These are phyloP conservation scores for Clonostachys byssicola DNA, from an alignment of 2,329 filamentous ascomycete genomes.

Conservation along the genomic window DNA sequence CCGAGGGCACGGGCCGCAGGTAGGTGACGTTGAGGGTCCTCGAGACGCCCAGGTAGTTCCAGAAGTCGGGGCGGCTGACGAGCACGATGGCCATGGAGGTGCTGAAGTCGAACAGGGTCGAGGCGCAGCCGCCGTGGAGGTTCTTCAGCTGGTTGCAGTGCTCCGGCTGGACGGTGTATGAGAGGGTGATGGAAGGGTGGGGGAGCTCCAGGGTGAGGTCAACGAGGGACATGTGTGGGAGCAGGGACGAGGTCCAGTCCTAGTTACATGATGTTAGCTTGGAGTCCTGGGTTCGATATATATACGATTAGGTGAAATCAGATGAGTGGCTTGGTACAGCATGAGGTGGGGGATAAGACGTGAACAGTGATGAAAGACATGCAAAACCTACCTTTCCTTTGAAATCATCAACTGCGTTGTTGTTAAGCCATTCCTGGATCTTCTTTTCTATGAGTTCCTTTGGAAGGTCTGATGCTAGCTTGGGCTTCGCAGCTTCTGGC, in stretches of 20 bases:
- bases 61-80: conserved; percentile 54
- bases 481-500: no score
- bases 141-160: conserved; percentile 51
- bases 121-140: conserved; percentile 59
- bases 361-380: no score
- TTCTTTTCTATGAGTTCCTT: no score
- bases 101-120: conserved; percentile 64
- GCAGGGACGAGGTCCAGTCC: conserved; percentile 39
- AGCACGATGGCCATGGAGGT: conserved; percentile 56
- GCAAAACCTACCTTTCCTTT: no score
- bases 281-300: no score
- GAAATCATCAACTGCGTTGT: no score
- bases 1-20: conserved; percentile 54
- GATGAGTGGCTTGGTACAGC: no score
- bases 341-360: no score
- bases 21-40: conserved; percentile 65
- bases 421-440: no score
- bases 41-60: conserved; percentile 59
- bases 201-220: conserved; percentile 24
- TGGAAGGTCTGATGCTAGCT: no score
- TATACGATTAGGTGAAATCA: no score
- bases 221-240: conserved; percentile 33
- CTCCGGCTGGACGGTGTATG: conserved; percentile 40
- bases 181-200: conserved; percentile 35
- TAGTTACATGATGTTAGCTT: conserved; percentile 9